Percentiles rank a stretch among this genome's conserved stretches.
phyloP scores from a whole-genome alignment of 768 basidiomycete genomes.

The Obba rivulosa region DNA sequence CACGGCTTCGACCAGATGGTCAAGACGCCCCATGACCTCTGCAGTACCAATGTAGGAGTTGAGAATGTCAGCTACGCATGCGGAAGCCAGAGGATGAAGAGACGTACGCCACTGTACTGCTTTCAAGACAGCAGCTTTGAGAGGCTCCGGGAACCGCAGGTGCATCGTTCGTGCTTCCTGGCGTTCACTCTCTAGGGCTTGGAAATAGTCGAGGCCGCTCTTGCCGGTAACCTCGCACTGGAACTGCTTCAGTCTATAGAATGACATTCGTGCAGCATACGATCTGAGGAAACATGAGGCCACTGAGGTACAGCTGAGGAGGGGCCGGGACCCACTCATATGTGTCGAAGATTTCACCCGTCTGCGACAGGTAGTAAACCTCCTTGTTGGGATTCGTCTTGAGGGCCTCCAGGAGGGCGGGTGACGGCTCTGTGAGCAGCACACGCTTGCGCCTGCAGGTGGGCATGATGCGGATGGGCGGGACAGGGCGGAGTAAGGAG shows the following conservation, averaged over 20 bases:
- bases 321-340: conserved; percentile 72
- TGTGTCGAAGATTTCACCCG: conserved; percentile 95
- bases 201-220: conserved; percentile 89
- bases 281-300: conserved; percentile 38
- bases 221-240: conserved; percentile 98
- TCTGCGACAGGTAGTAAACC: conserved; percentile 90
- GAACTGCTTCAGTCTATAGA: conserved; percentile 91
- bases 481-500: conserved; percentile 30
- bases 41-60: conserved; percentile 13
- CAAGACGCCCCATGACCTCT: conserved; percentile 97
- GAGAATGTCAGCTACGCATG: conserved; percentile 8
- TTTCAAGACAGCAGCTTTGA: conserved; percentile 87
- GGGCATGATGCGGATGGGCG: conserved; percentile 50
- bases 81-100: conserved; percentile 11
- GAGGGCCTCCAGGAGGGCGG: conserved; percentile 58
- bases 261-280: conserved; percentile 89
- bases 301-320: conserved; percentile 24
- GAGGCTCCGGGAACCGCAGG: conserved; percentile 84
- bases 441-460: conserved; percentile 89
- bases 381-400: conserved; percentile 61
- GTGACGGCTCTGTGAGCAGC: conserved; percentile 78
- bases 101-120: conserved; percentile 96
- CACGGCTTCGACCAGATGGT: conserved; percentile 91
- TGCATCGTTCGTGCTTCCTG: conserved; percentile 88
- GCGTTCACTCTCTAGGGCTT: conserved; percentile 87